These are phyloP conservation scores for Cyclotella baltica DNA, from an alignment of 108 stramenopile genomes.

Conservation along the genomic window DNA sequence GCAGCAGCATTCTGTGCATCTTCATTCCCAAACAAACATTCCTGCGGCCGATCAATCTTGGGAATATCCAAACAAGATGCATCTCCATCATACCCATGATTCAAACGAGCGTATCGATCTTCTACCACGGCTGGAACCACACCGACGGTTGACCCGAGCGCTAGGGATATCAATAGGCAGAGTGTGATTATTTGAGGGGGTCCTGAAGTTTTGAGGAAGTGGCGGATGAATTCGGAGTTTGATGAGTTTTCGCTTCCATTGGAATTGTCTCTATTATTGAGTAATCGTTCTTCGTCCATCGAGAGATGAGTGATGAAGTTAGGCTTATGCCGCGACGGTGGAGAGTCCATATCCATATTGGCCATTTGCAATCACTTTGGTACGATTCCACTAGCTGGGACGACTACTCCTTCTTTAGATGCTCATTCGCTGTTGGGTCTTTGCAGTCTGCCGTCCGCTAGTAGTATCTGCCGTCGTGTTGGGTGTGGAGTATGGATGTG, in stretches of 20 bases:
- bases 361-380: too few species aligned
- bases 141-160: conserved; percentile 67
- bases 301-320: conserved; percentile 43
- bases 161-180: conserved; percentile 71
- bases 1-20: conserved; percentile 83
- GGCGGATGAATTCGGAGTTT: conserved; percentile 35
- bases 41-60: conserved; percentile 57
- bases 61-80: conserved; percentile 47
- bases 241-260: neutral
- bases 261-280: neutral
- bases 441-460: too few species aligned
- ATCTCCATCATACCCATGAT: conserved; percentile 63
- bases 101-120: conserved; percentile 81
- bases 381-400: too few species aligned
- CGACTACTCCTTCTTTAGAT: too few species aligned
- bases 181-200: conserved; percentile 80
- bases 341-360: neutral
- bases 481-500: too few species aligned
- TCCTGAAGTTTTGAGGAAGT: conserved; percentile 63
- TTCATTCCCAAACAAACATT: conserved; percentile 68
- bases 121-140: conserved; percentile 68
- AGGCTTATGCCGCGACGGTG: neutral
- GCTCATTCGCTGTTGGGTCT: too few species aligned
- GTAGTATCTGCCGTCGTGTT: too few species aligned
- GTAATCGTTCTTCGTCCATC: conserved; percentile 40